These are phyloP conservation scores for Didymosphaeria variabile DNA, from an alignment of 2,329 filamentous ascomycete genomes.

Conservation along the genomic window DNA sequence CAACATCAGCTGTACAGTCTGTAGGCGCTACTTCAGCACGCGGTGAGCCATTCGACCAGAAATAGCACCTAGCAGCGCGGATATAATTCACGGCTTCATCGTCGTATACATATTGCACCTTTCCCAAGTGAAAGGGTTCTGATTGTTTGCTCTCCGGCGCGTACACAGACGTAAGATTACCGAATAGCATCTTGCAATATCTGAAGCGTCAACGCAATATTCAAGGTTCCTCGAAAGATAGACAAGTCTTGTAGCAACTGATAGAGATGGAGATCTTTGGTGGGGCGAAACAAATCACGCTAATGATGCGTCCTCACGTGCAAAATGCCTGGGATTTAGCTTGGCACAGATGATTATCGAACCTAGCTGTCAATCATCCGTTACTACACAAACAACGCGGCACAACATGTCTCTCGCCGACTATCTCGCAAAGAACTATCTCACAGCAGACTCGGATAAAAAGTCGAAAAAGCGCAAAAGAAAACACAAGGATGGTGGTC, in stretches of 20 bases:
- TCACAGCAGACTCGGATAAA: slow-evolving; percentile 70
- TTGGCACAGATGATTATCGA: neutral
- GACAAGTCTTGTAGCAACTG: neutral
- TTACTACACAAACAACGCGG: slow-evolving; percentile 18
- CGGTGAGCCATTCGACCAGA: too few relatives aligned
- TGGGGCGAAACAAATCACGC: neutral
- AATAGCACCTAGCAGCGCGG: too few relatives aligned
- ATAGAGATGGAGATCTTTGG: neutral
- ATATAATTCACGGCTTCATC: too few relatives aligned
- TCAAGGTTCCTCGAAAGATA: neutral
- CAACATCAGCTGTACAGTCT: too few relatives aligned
- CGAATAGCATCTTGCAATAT: neutral
- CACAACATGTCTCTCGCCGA: slow-evolving; percentile 72
- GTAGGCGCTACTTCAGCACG: too few relatives aligned
- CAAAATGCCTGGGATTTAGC: neutral
- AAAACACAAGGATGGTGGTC: slow-evolving; percentile 51
- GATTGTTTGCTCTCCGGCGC: neutral
- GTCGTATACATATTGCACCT: neutral
- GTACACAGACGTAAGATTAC: neutral
- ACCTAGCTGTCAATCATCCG: slow-evolving; percentile 10
- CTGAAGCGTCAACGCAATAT: neutral
- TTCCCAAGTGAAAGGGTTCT: neutral
- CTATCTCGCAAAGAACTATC: slow-evolving; percentile 92
- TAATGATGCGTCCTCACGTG: slow-evolving; percentile 28
- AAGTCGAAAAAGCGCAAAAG: slow-evolving; percentile 64